A percentile compares a stretch with the other conserved stretches of the same genome.
phyloP scores from a whole-genome alignment of 345 rosid genomes.

The Anacardium occidentale region DNA sequence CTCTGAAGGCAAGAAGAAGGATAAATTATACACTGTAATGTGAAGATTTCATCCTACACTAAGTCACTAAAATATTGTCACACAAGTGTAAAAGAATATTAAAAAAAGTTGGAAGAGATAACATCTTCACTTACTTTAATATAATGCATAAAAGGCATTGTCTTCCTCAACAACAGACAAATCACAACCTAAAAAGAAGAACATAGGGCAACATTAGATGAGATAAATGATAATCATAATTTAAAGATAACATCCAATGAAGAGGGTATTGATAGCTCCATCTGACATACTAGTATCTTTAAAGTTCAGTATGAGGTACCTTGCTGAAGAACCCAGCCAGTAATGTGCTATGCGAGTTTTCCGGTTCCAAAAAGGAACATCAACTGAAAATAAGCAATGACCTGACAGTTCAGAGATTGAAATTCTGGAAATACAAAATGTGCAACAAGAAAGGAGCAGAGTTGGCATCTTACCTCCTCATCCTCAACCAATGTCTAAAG shows the following conservation, averaged over 20 bases:
- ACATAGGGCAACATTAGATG: background rate
- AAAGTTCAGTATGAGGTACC: slow-evolving; percentile 44
- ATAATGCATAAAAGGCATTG: slow-evolving; percentile 69
- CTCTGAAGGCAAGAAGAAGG: background rate
- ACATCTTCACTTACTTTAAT: slow-evolving; percentile 53
- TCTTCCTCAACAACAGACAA: slow-evolving; percentile 81
- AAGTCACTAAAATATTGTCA: background rate
- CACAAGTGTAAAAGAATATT: background rate
- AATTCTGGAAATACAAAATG: slow-evolving; percentile 4
- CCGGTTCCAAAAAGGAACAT: slow-evolving; percentile 84
- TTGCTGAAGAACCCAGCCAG: slow-evolving; percentile 94
- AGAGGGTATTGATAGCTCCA: background rate
- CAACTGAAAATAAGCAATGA: slow-evolving; percentile 51
- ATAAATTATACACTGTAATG: background rate
- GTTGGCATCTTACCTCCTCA: slow-evolving; percentile 59
- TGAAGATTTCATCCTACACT: background rate
- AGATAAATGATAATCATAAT: slow-evolving; percentile 6
- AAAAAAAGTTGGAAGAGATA: background rate
- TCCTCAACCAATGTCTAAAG: slow-evolving; percentile 89
- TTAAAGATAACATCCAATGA: background rate
- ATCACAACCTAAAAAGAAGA: slow-evolving; percentile 66
- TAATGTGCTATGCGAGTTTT: slow-evolving; percentile 55
- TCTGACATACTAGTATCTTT: slow-evolving; percentile 6
- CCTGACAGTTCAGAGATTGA: slow-evolving; percentile 20
- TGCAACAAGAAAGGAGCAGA: slow-evolving; percentile 8